These are phyloP conservation scores for Zygosaccharomyces gambellarensis DNA, from an alignment of 805 yeast genomes.

Conservation along the genomic window DNA sequence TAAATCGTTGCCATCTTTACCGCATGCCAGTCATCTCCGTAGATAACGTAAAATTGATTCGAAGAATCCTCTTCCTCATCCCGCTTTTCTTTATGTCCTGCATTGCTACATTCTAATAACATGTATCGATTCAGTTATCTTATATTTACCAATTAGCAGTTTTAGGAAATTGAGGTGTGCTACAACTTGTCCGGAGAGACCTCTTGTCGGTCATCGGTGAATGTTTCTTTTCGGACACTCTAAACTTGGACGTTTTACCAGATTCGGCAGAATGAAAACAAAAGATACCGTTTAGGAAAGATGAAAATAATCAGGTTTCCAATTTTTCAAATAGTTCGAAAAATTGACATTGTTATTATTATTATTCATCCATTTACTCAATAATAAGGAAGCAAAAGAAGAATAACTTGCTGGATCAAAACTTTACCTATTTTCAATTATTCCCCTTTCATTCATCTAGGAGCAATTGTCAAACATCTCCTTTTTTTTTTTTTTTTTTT, in stretches of 20 bases:
- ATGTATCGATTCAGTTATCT: background rate
- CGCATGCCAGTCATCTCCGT: too few relatives aligned
- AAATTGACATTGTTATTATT: background rate
- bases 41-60: background rate
- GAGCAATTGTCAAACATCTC: background rate
- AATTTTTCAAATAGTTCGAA: constrained; percentile 1
- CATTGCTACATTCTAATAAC: background rate
- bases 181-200: background rate
- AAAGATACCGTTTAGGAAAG: background rate
- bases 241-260: constrained; percentile 1
- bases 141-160: background rate
- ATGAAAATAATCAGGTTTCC: constrained; percentile 2
- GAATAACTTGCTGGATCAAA: background rate
- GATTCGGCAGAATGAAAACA: background rate
- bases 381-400: background rate
- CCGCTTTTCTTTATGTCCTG: background rate
- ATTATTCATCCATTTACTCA: background rate
- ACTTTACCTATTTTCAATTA: background rate
- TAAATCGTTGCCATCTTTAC: too few relatives aligned
- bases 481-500: background rate
- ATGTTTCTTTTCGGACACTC: constrained; percentile 2
- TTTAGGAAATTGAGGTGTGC: background rate
- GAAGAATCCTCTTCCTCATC: background rate
- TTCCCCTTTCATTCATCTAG: background rate
- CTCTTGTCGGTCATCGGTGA: background rate